A percentile compares a stretch with the other conserved stretches of the same genome.
These are phyloP conservation scores for Penicillium olsonii DNA, from an alignment of 2,329 filamentous ascomycete genomes.

Conservation along the genomic window DNA sequence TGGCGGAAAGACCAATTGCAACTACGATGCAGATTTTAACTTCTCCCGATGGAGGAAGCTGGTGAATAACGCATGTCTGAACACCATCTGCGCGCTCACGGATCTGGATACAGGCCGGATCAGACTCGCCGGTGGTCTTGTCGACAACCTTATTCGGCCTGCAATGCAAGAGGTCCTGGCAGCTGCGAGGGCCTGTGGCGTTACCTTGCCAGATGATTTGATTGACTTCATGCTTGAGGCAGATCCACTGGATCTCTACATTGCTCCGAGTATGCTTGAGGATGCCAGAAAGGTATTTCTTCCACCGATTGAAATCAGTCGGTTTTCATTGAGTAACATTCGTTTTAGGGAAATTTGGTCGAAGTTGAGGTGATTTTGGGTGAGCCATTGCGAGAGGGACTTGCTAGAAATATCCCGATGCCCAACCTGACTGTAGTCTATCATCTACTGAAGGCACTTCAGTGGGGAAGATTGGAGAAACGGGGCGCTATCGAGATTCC, in stretches of 20 bases:
- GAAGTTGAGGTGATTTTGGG: neutral
- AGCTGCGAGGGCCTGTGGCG: neutral
- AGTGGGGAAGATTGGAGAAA: neutral
- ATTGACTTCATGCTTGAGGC: neutral
- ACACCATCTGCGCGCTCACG: conserved; percentile 55
- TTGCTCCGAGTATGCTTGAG: neutral
- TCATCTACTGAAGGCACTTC: neutral
- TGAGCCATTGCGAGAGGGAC: neutral
- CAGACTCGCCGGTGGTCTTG: conserved; percentile 43
- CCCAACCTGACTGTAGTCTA: neutral
- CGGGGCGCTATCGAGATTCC: neutral
- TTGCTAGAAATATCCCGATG: neutral
- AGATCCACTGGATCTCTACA: neutral
- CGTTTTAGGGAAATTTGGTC: neutral
- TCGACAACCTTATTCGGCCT: conserved; percentile 53
- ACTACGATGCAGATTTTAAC: conserved; percentile 35
- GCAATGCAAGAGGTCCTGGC: conserved; percentile 48
- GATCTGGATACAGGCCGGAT: conserved; percentile 55
- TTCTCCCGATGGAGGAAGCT: conserved; percentile 42
- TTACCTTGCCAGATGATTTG: neutral
- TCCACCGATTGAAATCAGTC: neutral
- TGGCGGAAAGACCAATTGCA: conserved; percentile 46
- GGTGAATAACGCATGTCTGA: conserved; percentile 55
- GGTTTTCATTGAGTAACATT: neutral
- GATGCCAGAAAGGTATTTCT: neutral